These are phyloP conservation scores for Penicillium lividum DNA, from an alignment of 495 filamentous ascomycete species.

Conservation along the genomic window DNA sequence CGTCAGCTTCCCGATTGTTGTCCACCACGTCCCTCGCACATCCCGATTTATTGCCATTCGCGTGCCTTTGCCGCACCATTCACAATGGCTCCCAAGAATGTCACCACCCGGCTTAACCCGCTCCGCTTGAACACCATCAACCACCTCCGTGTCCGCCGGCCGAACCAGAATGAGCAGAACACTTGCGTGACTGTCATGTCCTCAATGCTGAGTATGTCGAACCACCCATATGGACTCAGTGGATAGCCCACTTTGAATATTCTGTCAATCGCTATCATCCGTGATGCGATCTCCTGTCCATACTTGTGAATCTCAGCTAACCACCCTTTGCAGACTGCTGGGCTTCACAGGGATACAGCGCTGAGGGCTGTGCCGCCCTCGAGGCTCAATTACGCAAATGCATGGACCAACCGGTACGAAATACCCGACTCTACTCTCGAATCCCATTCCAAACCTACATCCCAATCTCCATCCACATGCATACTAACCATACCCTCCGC, in stretches of 20 bases:
- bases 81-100: conserved; percentile 53
- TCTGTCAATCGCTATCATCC: not conserved
- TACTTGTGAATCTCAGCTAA: conserved; percentile 2
- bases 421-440: not conserved
- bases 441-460: not conserved
- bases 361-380: conserved; percentile 72
- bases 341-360: conserved; percentile 80
- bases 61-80: conserved; percentile 32
- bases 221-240: not conserved
- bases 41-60: conserved; percentile 36
- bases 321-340: conserved; percentile 69
- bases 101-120: conserved; percentile 53
- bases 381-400: conserved; percentile 84
- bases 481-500: conserved; percentile 17
- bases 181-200: conserved; percentile 85
- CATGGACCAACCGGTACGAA: conserved; percentile 81
- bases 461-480: not conserved
- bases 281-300: not conserved
- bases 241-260: not conserved
- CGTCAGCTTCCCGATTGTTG: conserved; percentile 17
- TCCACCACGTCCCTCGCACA: conserved; percentile 16
- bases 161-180: conserved; percentile 73
- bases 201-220: conserved; percentile 79
- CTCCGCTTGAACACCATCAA: conserved; percentile 86
- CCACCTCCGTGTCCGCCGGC: conserved; percentile 78